Percentiles rank a stretch among this genome's conserved stretches.
These are phyloP conservation scores for Cyphellophora europaea DNA, from an alignment of 2,329 filamentous ascomycete species.

Conservation along the genomic window DNA sequence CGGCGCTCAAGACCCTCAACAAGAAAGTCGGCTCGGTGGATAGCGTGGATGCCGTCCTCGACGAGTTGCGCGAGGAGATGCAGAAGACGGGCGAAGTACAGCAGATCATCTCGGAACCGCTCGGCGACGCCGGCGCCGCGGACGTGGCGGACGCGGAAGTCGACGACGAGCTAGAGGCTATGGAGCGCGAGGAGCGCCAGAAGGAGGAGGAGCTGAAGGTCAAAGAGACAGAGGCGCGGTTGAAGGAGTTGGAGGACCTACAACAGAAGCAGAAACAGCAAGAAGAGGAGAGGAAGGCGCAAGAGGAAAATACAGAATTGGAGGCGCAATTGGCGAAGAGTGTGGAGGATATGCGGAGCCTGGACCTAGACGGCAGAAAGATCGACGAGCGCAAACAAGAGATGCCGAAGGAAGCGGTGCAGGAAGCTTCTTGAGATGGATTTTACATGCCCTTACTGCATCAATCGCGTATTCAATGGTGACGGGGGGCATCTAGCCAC, in stretches of 20 bases:
- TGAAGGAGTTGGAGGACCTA: constrained; percentile 14
- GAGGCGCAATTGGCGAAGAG: constrained; percentile 13
- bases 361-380: constrained; percentile 4
- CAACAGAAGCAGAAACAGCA: constrained; percentile 1
- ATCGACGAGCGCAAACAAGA: background rate
- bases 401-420: no score
- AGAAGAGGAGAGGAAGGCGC: background rate
- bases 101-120: constrained; percentile 60
- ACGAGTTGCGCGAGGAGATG: constrained; percentile 70
- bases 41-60: constrained; percentile 65
- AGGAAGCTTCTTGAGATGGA: no score
- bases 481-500: no score
- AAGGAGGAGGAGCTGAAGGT: constrained; percentile 24
- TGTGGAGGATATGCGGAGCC: constrained; percentile 12
- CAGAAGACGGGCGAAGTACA: constrained; percentile 72
- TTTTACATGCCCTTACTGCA: no score
- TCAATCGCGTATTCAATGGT: no score
- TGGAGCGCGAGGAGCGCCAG: constrained; percentile 55
- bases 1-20: constrained; percentile 65
- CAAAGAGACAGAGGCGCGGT: constrained; percentile 22
- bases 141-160: constrained; percentile 71
- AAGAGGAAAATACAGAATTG: constrained; percentile 3
- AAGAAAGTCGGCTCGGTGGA: constrained; percentile 67
- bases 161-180: constrained; percentile 72
- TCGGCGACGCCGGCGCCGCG: constrained; percentile 31